A percentile compares a stretch with the other conserved stretches of the same genome.
These are phyloP conservation scores for Penium margaritaceum DNA, from an alignment of 139 green algal genomes.

Conservation along the genomic window DNA sequence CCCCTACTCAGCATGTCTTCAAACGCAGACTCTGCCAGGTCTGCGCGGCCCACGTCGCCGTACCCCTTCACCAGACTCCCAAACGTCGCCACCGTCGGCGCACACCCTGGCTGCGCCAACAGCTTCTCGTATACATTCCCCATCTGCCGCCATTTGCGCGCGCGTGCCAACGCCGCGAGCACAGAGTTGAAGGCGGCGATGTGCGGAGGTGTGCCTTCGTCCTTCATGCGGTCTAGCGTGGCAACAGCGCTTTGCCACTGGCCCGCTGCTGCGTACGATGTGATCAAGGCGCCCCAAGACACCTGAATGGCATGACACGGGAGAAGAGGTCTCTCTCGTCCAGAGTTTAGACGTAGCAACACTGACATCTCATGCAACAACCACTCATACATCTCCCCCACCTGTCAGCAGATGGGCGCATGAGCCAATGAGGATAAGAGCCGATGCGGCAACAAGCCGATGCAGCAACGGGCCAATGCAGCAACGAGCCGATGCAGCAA, in stretches of 20 bases:
- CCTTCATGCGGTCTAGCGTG: neutral
- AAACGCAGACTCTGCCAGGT: neutral
- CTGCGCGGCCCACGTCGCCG: neutral
- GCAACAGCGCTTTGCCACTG: neutral
- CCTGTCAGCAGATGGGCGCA: too few species aligned
- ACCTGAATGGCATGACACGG: too few species aligned
- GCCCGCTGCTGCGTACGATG: slow-evolving; percentile 1
- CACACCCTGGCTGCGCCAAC: neutral
- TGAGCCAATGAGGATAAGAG: too few species aligned
- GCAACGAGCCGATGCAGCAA: too few species aligned
- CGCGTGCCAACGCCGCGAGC: too few species aligned
- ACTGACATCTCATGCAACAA: too few species aligned
- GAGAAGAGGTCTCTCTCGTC: too few species aligned
- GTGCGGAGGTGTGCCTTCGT: neutral
- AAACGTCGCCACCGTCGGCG: slow-evolving; percentile 17
- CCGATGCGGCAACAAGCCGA: too few species aligned
- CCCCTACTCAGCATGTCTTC: slow-evolving; percentile 14
- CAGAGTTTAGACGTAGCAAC: too few species aligned
- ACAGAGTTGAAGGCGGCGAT: slow-evolving; percentile 9
- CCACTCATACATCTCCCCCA: too few species aligned
- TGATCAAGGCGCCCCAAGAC: slow-evolving; percentile 9
- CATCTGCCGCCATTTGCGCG: slow-evolving; percentile 5
- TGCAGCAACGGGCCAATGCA: too few species aligned
- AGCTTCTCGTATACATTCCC: too few species aligned
- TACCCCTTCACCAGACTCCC: neutral